Conservation (phyloP, 208 protist species). For the Chromosphaera perkinsii region DNA sequence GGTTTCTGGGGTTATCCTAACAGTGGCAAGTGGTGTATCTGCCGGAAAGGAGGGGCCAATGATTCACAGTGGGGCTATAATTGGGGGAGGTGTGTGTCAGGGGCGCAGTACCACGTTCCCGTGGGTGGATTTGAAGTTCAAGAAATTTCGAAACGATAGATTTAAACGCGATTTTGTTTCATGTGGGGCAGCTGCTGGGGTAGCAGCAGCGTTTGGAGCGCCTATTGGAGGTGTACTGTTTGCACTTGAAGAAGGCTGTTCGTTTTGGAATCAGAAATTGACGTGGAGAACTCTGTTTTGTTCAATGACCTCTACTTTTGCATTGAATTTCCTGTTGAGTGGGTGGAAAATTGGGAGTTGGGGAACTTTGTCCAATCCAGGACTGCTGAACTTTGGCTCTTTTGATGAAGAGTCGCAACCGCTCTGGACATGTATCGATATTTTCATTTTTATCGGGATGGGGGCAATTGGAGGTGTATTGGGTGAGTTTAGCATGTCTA, state of each 20-base stretch:
- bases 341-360: constrained; percentile 6
- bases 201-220: constrained; percentile 65
- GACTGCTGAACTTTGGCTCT: constrained; percentile 49
- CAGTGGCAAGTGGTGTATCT: constrained; percentile 48
- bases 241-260: constrained; percentile 63
- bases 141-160: constrained; percentile 54
- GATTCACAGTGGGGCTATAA: constrained; percentile 47
- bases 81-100: constrained; percentile 59
- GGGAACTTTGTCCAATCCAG: constrained; percentile 42
- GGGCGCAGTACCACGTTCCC: constrained; percentile 39
- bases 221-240: constrained; percentile 70
- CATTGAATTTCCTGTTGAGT: constrained; percentile 47
- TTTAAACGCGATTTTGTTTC: constrained; percentile 67
- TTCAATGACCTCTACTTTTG: constrained; percentile 48
- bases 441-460: constrained; percentile 56
- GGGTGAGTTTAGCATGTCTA: no score
- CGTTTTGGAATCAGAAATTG: constrained; percentile 50
- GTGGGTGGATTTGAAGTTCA: constrained; percentile 12
- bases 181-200: constrained; percentile 62
- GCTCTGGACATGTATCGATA: constrained; percentile 23
- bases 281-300: constrained; percentile 51
- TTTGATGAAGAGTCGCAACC: constrained; percentile 26
- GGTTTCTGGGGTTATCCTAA: constrained; percentile 60
- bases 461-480: constrained; percentile 55
- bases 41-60: constrained; percentile 52